These are phyloP conservation scores for Zygoascus flipseniorum DNA, from an alignment of 805 yeast genomes.

Conservation along the genomic window DNA sequence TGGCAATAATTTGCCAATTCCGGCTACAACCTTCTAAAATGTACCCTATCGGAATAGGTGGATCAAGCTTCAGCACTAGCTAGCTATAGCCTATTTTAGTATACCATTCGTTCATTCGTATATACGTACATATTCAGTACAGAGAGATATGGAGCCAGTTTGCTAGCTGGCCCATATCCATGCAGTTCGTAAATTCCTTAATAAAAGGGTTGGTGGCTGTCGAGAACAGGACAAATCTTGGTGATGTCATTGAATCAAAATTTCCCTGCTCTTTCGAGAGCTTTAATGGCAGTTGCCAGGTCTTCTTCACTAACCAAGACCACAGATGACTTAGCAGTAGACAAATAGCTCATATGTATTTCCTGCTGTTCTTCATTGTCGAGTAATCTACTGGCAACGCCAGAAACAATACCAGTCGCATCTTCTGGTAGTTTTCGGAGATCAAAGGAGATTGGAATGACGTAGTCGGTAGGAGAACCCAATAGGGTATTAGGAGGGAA, in stretches of 20 bases:
- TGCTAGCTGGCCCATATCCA: no score
- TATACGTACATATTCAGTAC: no score
- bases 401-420: slow-evolving; percentile 59
- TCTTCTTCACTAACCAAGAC: slow-evolving; percentile 51
- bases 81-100: background rate
- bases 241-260: background rate
- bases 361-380: slow-evolving; percentile 26
- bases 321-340: slow-evolving; percentile 52
- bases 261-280: slow-evolving; percentile 3
- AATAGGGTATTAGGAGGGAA: slow-evolving; percentile 45
- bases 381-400: slow-evolving; percentile 45
- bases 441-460: slow-evolving; percentile 50
- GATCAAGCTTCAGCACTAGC: background rate
- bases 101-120: no score
- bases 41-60: background rate
- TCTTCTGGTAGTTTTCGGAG: slow-evolving; percentile 47
- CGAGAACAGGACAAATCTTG: no score
- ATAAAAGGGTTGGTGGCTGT: no score
- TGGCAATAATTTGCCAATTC: background rate
- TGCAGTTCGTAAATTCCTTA: no score
- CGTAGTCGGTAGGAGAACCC: slow-evolving; percentile 49
- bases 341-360: slow-evolving; percentile 45
- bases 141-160: no score
- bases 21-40: background rate
- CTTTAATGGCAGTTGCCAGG: slow-evolving; percentile 26